Evolutionary conservation across 169 alveolate genomes (phyloP).

Genomic region (Cryptosporidium meleagridis): DNA sequence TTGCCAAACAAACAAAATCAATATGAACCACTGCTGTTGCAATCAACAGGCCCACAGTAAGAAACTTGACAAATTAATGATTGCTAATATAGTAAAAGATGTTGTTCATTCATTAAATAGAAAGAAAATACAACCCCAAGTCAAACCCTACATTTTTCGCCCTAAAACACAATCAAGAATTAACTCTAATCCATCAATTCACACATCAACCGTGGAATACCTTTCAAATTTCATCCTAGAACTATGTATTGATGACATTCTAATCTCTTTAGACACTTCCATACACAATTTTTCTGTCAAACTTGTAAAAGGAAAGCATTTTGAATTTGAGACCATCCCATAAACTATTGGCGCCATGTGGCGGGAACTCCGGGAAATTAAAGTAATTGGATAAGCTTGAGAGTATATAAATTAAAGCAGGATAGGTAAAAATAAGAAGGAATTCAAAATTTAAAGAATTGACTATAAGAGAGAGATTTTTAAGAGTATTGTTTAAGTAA

Average conservation of each 20-base stretch:
- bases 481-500: background rate
- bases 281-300: slow-evolving; percentile 1
- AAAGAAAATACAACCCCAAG: background rate
- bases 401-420: background rate
- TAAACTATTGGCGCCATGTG: background rate
- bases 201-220: background rate
- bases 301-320: background rate
- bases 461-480: background rate
- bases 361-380: slow-evolving; percentile 21
- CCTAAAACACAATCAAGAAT: background rate
- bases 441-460: background rate
- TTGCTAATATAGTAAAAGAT: background rate
- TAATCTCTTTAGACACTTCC: slow-evolving; percentile 1
- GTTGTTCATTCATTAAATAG: background rate
- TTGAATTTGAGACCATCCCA: background rate
- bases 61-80: background rate
- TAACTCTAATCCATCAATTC: background rate
- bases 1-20: background rate
- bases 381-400: background rate
- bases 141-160: background rate
- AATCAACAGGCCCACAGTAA: background rate
- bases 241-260: slow-evolving; percentile 17
- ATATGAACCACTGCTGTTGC: background rate
- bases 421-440: background rate
- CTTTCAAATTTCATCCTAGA: slow-evolving; percentile 18